Evolutionary conservation across 2,329 filamentous ascomycete species (phyloP).

Genomic region (Colletotrichum brevisporum): DNA sequence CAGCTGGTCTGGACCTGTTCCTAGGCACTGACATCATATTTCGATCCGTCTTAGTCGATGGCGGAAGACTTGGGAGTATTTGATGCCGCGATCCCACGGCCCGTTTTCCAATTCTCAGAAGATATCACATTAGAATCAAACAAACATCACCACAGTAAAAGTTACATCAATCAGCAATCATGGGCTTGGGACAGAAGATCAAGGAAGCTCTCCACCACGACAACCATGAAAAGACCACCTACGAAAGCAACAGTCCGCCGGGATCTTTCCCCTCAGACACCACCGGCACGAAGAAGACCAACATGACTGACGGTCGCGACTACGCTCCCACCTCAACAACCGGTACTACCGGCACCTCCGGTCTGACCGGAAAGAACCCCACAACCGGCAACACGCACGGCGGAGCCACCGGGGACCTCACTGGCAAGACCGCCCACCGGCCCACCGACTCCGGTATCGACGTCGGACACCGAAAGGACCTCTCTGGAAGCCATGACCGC

Average conservation of each 20-base stretch:
- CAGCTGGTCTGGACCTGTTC: conserved; percentile 18
- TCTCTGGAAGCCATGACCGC: background rate
- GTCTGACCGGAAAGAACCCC: conserved; percentile 41
- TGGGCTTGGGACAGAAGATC: conserved; percentile 42
- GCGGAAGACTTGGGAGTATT: conserved; percentile 13
- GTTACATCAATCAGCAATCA: conserved; percentile 21
- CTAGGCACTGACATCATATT: conserved; percentile 30
- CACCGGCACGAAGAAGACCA: conserved; percentile 29
- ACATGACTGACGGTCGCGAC: conserved; percentile 5
- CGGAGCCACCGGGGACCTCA: conserved; percentile 11
- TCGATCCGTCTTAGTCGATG: background rate
- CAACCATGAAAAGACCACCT: conserved; percentile 13
- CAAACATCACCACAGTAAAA: background rate
- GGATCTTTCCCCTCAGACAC: conserved; percentile 37
- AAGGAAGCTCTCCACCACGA: conserved; percentile 41
- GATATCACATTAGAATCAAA: background rate
- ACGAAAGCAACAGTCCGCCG: conserved; percentile 27
- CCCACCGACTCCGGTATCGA: conserved; percentile 36
- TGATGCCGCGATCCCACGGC: conserved; percentile 19
- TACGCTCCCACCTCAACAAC: conserved; percentile 3
- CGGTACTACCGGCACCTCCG: conserved; percentile 18
- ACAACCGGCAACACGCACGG: conserved; percentile 15
- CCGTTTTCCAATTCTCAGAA: background rate
- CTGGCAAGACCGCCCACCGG: conserved; percentile 18
- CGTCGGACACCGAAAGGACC: conserved; percentile 20